These are phyloP conservation scores for Pseudogymnoascus sp. DNA, from an alignment of 2,329 filamentous ascomycete genomes.

Conservation along the genomic window DNA sequence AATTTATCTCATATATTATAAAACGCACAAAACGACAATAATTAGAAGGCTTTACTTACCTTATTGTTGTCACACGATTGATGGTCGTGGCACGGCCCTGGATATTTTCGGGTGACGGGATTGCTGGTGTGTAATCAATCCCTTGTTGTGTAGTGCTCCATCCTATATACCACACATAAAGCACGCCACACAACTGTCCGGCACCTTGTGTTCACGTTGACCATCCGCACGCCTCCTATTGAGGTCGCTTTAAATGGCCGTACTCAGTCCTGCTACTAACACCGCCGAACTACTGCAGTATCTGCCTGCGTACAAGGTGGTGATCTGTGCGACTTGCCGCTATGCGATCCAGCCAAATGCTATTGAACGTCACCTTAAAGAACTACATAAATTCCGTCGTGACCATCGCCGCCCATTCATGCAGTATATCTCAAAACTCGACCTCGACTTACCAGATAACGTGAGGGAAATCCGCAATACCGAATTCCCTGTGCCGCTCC, in stretches of 20 bases:
- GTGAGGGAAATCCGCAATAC: slow-evolving; percentile 16
- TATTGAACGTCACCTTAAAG: slow-evolving; percentile 21
- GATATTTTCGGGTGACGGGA: neutral
- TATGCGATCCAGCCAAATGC: slow-evolving; percentile 22
- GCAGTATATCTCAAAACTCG: slow-evolving; percentile 16
- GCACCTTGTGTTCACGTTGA: neutral
- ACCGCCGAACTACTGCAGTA: slow-evolving; percentile 18
- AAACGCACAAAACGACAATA: neutral
- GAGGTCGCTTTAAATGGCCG: neutral
- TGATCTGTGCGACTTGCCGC: slow-evolving; percentile 20
- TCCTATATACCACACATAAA: neutral
- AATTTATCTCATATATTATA: neutral
- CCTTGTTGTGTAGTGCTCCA: neutral
- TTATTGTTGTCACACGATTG: neutral
- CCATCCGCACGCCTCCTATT: neutral
- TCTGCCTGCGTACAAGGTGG: slow-evolving; percentile 16
- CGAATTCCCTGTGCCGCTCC: slow-evolving; percentile 23
- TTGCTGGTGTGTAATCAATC: neutral
- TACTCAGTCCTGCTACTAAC: neutral
- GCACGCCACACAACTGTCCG: neutral
- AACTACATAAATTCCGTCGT: slow-evolving; percentile 19
- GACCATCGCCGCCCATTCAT: slow-evolving; percentile 16
- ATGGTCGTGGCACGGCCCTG: neutral
- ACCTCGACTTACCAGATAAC: slow-evolving; percentile 19
- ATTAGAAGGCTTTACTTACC: neutral